These are phyloP conservation scores for Aspergillus bridgeri DNA, from an alignment of 495 filamentous ascomycete genomes.

Conservation along the genomic window DNA sequence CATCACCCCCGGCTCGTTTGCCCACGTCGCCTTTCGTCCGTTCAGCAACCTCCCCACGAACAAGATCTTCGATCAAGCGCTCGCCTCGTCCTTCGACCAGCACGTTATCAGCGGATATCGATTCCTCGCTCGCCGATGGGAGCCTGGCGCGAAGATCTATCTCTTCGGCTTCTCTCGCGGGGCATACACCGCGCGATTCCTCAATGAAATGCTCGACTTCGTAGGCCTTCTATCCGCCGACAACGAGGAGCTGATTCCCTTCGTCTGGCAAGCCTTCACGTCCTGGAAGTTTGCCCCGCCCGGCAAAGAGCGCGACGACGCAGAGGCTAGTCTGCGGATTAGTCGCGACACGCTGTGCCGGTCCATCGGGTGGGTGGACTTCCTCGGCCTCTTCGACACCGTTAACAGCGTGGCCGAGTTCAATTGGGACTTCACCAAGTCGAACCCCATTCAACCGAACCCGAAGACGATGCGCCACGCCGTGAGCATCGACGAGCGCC, in stretches of 20 bases:
- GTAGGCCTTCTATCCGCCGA: constrained; percentile 44
- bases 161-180: constrained; percentile 50
- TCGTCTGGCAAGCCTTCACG: constrained; percentile 24
- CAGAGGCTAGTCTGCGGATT: constrained; percentile 1
- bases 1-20: constrained; percentile 9
- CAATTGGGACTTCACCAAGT: constrained; percentile 2
- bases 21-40: constrained; percentile 9
- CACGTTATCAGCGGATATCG: constrained; percentile 47
- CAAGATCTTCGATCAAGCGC: constrained; percentile 29
- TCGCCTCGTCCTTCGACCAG: constrained; percentile 40
- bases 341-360: constrained; percentile 18
- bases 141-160: constrained; percentile 39
- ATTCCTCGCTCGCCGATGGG: constrained; percentile 45
- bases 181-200: constrained; percentile 48
- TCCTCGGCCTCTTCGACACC: constrained; percentile 46
- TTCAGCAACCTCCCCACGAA: constrained; percentile 7
- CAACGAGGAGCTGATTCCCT: constrained; percentile 44
- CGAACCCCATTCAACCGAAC: constrained; percentile 11
- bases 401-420: constrained; percentile 36
- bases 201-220: constrained; percentile 44
- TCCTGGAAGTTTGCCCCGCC: constrained; percentile 10
- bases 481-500: constrained; percentile 64
- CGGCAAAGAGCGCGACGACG: neutral
- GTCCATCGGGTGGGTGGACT: constrained; percentile 24
- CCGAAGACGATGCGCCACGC: constrained; percentile 51